Conservation (phyloP, 2,329 filamentous ascomycete genomes). For the Clarireedia homoeocarpa region DNA sequence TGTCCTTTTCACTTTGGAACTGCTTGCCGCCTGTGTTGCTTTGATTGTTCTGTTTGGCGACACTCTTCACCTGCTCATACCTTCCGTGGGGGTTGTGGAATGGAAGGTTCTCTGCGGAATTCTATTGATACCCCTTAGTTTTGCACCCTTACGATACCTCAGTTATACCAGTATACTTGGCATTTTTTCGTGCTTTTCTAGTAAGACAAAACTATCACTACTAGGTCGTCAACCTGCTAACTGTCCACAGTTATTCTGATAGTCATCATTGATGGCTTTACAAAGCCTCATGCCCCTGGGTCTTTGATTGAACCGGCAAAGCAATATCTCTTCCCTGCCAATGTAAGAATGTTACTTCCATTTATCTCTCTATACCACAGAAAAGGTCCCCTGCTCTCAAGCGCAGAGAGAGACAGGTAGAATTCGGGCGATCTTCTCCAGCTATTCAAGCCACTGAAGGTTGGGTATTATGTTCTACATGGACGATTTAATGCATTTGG, state of each 20-base stretch:
- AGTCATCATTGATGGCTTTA: slow-evolving; percentile 75
- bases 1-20: slow-evolving; percentile 78
- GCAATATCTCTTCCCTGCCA: slow-evolving; percentile 75
- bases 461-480: no score
- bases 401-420: no score
- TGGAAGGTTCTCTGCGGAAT: slow-evolving; percentile 85
- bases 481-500: no score
- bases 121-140: slow-evolving; percentile 73
- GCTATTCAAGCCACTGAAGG: no score
- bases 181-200: slow-evolving; percentile 83
- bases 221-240: not conserved
- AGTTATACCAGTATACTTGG: slow-evolving; percentile 89
- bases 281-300: slow-evolving; percentile 71
- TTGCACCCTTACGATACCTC: slow-evolving; percentile 72
- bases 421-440: no score
- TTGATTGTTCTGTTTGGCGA: slow-evolving; percentile 90
- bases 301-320: slow-evolving; percentile 73
- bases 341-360: slow-evolving; percentile 30
- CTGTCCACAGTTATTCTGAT: slow-evolving; percentile 63
- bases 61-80: slow-evolving; percentile 72
- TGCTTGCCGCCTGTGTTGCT: slow-evolving; percentile 82
- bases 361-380: not conserved
- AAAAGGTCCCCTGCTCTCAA: not conserved
- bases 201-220: slow-evolving; percentile 44
- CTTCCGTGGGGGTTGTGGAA: slow-evolving; percentile 55